Evolutionary conservation across 1,284 basidiomycete species (phyloP).

Genomic region (Takashimella koratensis): DNA sequence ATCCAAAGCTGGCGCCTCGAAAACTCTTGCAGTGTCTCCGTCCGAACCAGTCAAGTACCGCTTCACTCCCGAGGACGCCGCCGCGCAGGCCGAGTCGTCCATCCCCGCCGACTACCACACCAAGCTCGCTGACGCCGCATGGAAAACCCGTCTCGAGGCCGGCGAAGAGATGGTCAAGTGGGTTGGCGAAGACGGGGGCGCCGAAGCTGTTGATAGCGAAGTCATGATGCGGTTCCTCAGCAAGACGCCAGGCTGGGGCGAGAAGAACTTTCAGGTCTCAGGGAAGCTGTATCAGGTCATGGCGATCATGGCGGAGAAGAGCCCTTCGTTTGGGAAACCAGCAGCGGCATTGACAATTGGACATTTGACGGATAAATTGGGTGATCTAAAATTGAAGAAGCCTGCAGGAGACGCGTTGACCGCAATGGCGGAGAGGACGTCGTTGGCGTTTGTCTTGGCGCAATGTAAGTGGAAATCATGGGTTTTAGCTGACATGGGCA

Average conservation of each 20-base stretch:
- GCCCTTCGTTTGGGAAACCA: slow-evolving; percentile 78
- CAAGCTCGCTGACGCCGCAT: slow-evolving; percentile 77
- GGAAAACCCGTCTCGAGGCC: slow-evolving; percentile 87
- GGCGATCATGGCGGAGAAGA: slow-evolving; percentile 67
- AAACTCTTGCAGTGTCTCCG: slow-evolving; percentile 55
- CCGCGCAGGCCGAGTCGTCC: slow-evolving; percentile 67
- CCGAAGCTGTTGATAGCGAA: slow-evolving; percentile 75
- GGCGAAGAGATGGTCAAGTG: slow-evolving; percentile 81
- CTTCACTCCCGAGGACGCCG: slow-evolving; percentile 88
- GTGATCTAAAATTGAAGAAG: slow-evolving; percentile 95
- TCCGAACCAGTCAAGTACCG: slow-evolving; percentile 87
- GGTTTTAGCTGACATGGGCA: slow-evolving; percentile 40
- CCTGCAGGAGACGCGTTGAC: slow-evolving; percentile 86
- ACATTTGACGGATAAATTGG: slow-evolving; percentile 91
- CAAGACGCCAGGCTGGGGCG: slow-evolving; percentile 89
- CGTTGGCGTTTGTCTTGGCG: slow-evolving; percentile 86
- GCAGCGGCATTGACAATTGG: slow-evolving; percentile 77
- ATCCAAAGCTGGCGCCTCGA: slow-evolving; percentile 53
- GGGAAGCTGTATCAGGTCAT: slow-evolving; percentile 79
- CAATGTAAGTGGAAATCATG: slow-evolving; percentile 61
- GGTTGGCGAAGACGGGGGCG: slow-evolving; percentile 62
- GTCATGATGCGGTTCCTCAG: slow-evolving; percentile 83
- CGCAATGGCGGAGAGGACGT: slow-evolving; percentile 85
- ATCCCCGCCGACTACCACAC: slow-evolving; percentile 70
- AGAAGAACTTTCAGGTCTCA: slow-evolving; percentile 99